A percentile compares a stretch with the other conserved stretches of the same genome.
These are phyloP conservation scores for Thelonectria olida DNA, from an alignment of 2,329 filamentous ascomycete species.

Conservation along the genomic window DNA sequence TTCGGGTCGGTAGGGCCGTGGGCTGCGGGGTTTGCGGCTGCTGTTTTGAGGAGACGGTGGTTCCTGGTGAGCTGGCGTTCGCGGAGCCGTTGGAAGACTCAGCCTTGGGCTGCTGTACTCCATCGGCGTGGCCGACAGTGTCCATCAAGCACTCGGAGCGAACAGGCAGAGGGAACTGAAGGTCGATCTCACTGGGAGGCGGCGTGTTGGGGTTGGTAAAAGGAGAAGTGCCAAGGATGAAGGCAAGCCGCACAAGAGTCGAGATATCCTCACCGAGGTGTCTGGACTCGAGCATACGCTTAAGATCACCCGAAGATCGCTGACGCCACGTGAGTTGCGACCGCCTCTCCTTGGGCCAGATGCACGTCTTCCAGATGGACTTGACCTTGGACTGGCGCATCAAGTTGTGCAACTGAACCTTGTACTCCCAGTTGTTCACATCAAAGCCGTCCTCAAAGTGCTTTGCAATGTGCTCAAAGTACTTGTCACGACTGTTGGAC, in stretches of 20 bases:
- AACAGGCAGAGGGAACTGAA: slow-evolving; percentile 50
- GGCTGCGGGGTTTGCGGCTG: slow-evolving; percentile 43
- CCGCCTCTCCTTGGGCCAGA: slow-evolving; percentile 56
- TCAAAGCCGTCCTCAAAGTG: slow-evolving; percentile 56
- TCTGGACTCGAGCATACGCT: slow-evolving; percentile 55
- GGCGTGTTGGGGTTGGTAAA: slow-evolving; percentile 48
- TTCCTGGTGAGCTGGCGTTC: slow-evolving; percentile 38
- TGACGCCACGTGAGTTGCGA: slow-evolving; percentile 52
- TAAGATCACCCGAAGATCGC: slow-evolving; percentile 53
- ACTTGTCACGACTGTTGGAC: slow-evolving; percentile 50
- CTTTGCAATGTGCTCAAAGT: slow-evolving; percentile 58
- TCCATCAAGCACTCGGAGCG: slow-evolving; percentile 49
- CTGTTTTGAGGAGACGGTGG: slow-evolving; percentile 38
- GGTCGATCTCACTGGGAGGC: slow-evolving; percentile 50
- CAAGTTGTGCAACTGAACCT: slow-evolving; percentile 54
- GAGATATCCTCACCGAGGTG: slow-evolving; percentile 53
- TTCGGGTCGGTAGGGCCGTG: slow-evolving; percentile 42
- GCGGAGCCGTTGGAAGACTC: slow-evolving; percentile 31
- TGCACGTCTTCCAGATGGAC: slow-evolving; percentile 55
- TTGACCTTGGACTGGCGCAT: slow-evolving; percentile 55
- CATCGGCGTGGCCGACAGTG: slow-evolving; percentile 42
- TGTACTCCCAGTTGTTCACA: slow-evolving; percentile 55
- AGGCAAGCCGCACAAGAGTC: slow-evolving; percentile 54
- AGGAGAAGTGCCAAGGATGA: slow-evolving; percentile 53
- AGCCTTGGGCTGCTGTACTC: slow-evolving; percentile 35